phyloP scores from a whole-genome alignment of 1,284 basidiomycete genomes.

The Puccinia polysora region DNA sequence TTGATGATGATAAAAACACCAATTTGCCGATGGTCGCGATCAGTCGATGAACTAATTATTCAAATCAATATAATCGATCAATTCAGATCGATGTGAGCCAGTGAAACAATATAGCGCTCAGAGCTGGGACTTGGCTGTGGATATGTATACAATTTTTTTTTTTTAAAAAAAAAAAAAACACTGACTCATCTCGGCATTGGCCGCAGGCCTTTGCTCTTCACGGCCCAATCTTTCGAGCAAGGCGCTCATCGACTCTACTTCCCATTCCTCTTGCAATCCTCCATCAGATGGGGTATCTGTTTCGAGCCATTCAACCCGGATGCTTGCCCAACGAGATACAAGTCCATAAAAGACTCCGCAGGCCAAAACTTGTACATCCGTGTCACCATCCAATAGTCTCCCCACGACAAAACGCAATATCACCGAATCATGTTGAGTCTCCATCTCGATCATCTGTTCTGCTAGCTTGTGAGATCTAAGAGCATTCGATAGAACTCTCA shows the following conservation, averaged over 20 bases:
- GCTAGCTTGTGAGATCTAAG: conserved; percentile 14
- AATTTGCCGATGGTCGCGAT: conserved; percentile 48
- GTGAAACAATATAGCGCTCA: background rate
- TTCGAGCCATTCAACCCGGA: conserved; percentile 16
- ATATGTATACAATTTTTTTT: too few species aligned
- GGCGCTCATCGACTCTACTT: conserved; percentile 41
- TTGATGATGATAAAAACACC: conserved; percentile 45
- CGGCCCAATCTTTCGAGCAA: conserved; percentile 43
- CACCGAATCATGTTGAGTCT: conserved; percentile 32
- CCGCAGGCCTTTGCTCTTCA: conserved; percentile 45
- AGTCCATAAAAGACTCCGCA: conserved; percentile 48
- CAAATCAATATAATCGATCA: too few species aligned
- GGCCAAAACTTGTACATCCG: conserved; percentile 45
- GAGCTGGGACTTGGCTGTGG: too few species aligned
- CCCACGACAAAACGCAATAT: conserved; percentile 44
- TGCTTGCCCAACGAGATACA: conserved; percentile 45
- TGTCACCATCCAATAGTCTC: conserved; percentile 47
- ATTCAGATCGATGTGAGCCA: too few species aligned
- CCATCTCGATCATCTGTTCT: conserved; percentile 24
- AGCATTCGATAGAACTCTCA: conserved; percentile 47
- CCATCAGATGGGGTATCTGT: background rate
- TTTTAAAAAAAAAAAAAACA: background rate
- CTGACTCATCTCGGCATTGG: conserved; percentile 49
- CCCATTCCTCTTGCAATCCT: conserved; percentile 39
- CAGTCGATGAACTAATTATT: conserved; percentile 49